These are phyloP conservation scores for Coemansia sp. DNA, from an alignment of 192 early-diverging fungal species.

Conservation along the genomic window DNA sequence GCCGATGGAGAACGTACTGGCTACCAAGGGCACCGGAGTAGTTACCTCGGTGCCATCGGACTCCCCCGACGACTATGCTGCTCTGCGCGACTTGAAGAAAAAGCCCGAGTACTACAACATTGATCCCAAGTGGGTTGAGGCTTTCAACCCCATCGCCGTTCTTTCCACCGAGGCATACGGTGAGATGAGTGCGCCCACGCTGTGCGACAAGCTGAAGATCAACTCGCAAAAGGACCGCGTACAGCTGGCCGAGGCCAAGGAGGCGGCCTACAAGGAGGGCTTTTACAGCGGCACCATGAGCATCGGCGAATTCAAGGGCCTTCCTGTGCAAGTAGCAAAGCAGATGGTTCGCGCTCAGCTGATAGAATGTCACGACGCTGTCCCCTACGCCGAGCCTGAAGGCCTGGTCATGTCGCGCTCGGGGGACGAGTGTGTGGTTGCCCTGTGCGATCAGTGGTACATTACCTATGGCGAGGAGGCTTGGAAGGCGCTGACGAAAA, in stretches of 20 bases:
- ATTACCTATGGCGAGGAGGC: conserved; percentile 92
- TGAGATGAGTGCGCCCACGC: conserved; percentile 78
- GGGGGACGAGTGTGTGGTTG: conserved; percentile 97
- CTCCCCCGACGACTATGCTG: conserved; percentile 95
- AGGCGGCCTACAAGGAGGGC: conserved; percentile 95
- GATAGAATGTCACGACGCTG: conserved; percentile 71
- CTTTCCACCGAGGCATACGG: conserved; percentile 87
- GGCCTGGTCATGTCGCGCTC: conserved; percentile 88
- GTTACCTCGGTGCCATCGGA: conserved; percentile 99
- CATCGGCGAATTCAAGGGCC: conserved; percentile 80
- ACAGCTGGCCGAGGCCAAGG: conserved; percentile 93
- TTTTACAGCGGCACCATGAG: conserved; percentile 92
- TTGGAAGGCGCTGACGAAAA: conserved; percentile 77
- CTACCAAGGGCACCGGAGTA: conserved; percentile 97
- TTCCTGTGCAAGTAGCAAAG: conserved; percentile 91
- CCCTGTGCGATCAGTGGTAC: conserved; percentile 98
- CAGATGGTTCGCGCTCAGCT: conserved; percentile 75
- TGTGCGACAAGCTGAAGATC: conserved; percentile 93
- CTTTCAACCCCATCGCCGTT: conserved; percentile 83
- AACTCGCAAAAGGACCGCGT: conserved; percentile 94
- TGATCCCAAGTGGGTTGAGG: conserved; percentile 82
- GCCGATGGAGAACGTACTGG: conserved; percentile 96
- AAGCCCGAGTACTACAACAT: conserved; percentile 94
- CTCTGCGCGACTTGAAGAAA: conserved; percentile 91
- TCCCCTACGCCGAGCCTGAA: conserved; percentile 96